phyloP scores from a whole-genome alignment of 2,329 filamentous ascomycete genomes.

The Ophioceras dolichostomum region DNA sequence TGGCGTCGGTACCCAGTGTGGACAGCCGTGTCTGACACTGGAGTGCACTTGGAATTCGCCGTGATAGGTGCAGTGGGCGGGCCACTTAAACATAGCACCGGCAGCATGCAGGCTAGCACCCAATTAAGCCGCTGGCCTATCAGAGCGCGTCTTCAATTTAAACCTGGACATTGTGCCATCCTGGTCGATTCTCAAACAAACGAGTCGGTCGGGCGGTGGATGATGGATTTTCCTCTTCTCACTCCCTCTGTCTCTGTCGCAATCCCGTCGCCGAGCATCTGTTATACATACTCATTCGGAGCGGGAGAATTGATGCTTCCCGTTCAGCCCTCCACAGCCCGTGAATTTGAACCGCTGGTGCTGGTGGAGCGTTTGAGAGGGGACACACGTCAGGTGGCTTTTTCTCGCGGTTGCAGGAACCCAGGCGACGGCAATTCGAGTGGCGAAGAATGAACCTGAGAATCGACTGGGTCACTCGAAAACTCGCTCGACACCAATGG shows the following conservation, averaged over 20 bases:
- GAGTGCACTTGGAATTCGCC: background rate
- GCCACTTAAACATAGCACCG: background rate
- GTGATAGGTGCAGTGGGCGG: conserved; percentile 5
- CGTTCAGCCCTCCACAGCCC: background rate
- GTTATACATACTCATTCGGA: background rate
- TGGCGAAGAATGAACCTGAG: too few species aligned
- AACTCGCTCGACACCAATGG: too few species aligned
- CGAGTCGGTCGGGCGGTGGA: background rate
- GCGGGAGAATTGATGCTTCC: background rate
- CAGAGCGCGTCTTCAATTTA: conserved; percentile 6
- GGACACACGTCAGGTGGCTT: too few species aligned
- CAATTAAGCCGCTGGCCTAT: conserved; percentile 5
- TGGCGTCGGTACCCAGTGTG: background rate
- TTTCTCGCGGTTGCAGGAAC: too few species aligned
- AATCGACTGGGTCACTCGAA: too few species aligned
- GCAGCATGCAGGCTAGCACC: conserved; percentile 5
- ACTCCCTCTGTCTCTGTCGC: too few species aligned
- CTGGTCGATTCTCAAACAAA: conserved; percentile 4
- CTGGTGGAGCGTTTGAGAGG: too few species aligned
- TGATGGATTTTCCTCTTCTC: background rate
- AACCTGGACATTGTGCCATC: background rate
- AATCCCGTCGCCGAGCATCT: too few species aligned
- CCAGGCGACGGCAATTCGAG: too few species aligned
- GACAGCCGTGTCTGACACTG: background rate
- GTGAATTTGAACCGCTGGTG: too few species aligned